Base-by-base conservation (phyloP, 2,329 filamentous ascomycete species). In the Phaeosphaeria sp. region DNA sequence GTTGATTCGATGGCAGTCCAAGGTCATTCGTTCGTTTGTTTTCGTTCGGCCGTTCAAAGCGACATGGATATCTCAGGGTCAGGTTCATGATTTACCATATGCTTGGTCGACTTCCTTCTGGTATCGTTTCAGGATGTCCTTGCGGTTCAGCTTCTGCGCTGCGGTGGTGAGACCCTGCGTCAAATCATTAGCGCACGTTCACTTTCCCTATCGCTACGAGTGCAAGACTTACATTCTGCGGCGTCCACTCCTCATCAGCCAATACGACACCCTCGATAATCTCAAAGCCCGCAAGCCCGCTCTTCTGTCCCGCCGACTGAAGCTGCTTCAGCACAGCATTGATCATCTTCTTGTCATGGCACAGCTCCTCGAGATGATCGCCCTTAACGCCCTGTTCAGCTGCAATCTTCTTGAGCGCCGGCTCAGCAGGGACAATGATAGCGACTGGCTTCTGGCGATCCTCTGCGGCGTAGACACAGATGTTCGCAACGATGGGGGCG, bases 241-340 rank as follows among this genome's bases (percentile, higher is more conserved):
- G 90, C 54, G 90, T 94, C 92, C 92, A 96, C 77, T 96, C 92
- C 73, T 94, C 92, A 64, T 94, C 90, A 0, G 89, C 87, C 55
- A 96, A 77, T 23, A 94, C 90, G 20, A 94, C 88, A 50, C 89
- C 91, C 27, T 87, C 84, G 42, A 96, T 83, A 62, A 89, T 87
- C 81, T 96, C 92, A 58, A 95, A 88, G 10, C 85, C 82, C 1
- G 82, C 81, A 48, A 96, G 81, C 20, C 90, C 89, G 27, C 86
- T 88, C 67, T 84, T 85, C 78, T 84, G 87, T 18, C 85, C 92
- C 21, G 84, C 83, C 10, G 78, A 76, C 66, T 90, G 84, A 59
- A 96, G 79, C 68, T 92, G 89, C 80, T 90, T 91, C 59, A 90
- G 79, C n/a, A 90, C 87, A 9, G 82, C 78, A 13, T 74, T 77